These are phyloP conservation scores for Aspergillus sp. DNA, from an alignment of 2,329 filamentous ascomycete species.

Conservation along the genomic window DNA sequence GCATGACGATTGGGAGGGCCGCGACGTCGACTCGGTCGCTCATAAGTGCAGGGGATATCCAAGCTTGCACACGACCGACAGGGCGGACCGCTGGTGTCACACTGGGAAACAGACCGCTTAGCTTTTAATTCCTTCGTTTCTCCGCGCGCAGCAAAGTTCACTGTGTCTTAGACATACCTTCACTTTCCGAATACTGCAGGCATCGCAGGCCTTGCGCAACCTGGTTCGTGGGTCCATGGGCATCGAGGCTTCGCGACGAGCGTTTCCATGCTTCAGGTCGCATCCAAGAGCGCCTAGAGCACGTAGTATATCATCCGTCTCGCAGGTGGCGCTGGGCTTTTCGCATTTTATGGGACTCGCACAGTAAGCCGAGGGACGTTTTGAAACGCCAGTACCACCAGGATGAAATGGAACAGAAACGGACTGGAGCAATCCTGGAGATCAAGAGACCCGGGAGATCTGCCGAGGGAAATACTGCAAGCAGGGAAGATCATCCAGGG, in stretches of 20 bases:
- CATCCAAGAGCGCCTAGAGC: slow-evolving; percentile 16
- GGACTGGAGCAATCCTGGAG: not conserved
- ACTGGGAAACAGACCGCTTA: slow-evolving; percentile 42
- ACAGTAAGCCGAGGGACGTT: not conserved
- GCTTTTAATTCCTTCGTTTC: not conserved
- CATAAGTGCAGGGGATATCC: slow-evolving; percentile 67
- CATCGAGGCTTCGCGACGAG: slow-evolving; percentile 15
- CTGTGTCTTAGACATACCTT: slow-evolving; percentile 40
- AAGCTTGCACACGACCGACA: slow-evolving; percentile 64
- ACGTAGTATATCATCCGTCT: not conserved
- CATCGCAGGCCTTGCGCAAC: slow-evolving; percentile 54
- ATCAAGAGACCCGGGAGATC: not conserved
- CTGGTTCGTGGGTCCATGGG: slow-evolving; percentile 42
- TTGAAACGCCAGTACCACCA: not conserved
- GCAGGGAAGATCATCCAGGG: not conserved
- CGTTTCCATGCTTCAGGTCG: slow-evolving; percentile 25
- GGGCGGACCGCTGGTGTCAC: slow-evolving; percentile 65
- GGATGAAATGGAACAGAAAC: not conserved
- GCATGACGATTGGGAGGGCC: slow-evolving; percentile 67
- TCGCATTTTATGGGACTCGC: not conserved
- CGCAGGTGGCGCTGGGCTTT: not conserved
- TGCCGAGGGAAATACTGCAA: not conserved
- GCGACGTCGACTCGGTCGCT: slow-evolving; percentile 61
- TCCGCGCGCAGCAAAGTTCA: not conserved
- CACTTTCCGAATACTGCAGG: slow-evolving; percentile 54